phyloP scores from a whole-genome alignment of 2,329 filamentous ascomycete genomes.

The Fusarium virguliforme region DNA sequence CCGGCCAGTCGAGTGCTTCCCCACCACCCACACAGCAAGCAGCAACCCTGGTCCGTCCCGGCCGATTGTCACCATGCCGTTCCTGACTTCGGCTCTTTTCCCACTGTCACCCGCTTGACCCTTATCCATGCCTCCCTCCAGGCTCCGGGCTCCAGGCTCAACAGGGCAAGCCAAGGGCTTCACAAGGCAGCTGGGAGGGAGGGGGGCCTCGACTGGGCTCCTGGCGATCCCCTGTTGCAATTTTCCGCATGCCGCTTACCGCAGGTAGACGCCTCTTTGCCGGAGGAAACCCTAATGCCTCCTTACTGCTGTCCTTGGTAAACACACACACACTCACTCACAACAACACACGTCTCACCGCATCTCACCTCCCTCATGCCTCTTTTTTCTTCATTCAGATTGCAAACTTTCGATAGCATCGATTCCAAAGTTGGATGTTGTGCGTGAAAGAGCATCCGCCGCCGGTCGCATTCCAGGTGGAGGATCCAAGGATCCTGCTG shows the following conservation, averaged over 20 bases:
- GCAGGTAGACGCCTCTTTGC: constrained; percentile 27
- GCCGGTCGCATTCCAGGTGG: constrained; percentile 33
- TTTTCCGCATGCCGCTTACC: constrained; percentile 30
- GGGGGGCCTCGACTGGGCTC: constrained; percentile 29
- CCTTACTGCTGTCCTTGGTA: constrained; percentile 24
- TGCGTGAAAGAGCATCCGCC: constrained; percentile 19
- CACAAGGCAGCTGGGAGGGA: constrained; percentile 14
- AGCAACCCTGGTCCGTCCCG: constrained; percentile 47
- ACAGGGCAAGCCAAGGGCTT: constrained; percentile 7
- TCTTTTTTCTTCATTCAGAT: constrained; percentile 5
- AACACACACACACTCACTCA: not conserved
- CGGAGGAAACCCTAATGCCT: constrained; percentile 36
- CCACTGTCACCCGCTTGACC: constrained; percentile 36
- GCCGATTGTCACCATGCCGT: constrained; percentile 50
- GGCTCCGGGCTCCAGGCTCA: constrained; percentile 37
- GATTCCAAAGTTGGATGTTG: constrained; percentile 19
- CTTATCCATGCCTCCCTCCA: constrained; percentile 31
- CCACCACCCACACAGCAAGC: constrained; percentile 41
- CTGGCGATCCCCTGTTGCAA: constrained; percentile 25
- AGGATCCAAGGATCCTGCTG: constrained; percentile 29
- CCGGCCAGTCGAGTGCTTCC: constrained; percentile 18
- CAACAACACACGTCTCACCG: constrained; percentile 22
- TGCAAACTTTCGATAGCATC: constrained; percentile 16
- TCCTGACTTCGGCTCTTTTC: constrained; percentile 49
- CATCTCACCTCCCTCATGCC: constrained; percentile 26